Conservation (phyloP, 768 basidiomycete species). For the Myochromella boudieri region DNA sequence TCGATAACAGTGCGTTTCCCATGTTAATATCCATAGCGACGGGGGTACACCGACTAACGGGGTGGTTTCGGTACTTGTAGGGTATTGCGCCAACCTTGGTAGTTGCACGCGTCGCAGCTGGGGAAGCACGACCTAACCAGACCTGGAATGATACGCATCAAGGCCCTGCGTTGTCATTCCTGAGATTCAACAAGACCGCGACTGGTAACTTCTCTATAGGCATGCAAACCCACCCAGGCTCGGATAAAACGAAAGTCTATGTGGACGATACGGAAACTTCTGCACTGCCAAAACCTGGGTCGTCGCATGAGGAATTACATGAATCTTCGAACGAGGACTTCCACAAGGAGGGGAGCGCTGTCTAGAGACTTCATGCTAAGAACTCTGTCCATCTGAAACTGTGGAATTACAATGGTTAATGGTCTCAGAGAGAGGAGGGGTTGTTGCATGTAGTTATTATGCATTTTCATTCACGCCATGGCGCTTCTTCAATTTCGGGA, state of each 20-base stretch:
- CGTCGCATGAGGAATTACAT: slow-evolving; percentile 6
- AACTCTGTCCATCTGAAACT: too few relatives aligned
- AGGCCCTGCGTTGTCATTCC: slow-evolving; percentile 12
- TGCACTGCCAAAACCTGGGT: not conserved
- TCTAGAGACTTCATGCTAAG: too few relatives aligned
- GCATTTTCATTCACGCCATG: too few relatives aligned
- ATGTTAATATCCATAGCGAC: not conserved
- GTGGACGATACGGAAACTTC: slow-evolving; percentile 8
- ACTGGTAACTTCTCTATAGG: not conserved
- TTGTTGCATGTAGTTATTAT: too few relatives aligned
- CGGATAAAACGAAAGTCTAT: not conserved
- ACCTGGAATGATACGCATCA: slow-evolving; percentile 10
- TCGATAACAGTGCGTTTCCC: slow-evolving; percentile 14
- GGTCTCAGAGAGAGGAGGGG: too few relatives aligned
- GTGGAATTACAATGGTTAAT: too few relatives aligned
- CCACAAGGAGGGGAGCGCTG: too few relatives aligned
- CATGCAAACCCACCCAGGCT: slow-evolving; percentile 2
- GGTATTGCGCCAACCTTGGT: slow-evolving; percentile 19
- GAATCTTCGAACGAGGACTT: too few relatives aligned
- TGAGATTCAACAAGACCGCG: not conserved
- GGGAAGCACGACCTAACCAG: slow-evolving; percentile 12
- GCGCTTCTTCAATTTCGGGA: too few relatives aligned
- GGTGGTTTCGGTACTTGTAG: too few relatives aligned
- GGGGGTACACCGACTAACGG: too few relatives aligned
- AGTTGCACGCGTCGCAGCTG: slow-evolving; percentile 16